Base-by-base conservation (phyloP, 2,329 filamentous ascomycete species). In the Phoma sp. region DNA sequence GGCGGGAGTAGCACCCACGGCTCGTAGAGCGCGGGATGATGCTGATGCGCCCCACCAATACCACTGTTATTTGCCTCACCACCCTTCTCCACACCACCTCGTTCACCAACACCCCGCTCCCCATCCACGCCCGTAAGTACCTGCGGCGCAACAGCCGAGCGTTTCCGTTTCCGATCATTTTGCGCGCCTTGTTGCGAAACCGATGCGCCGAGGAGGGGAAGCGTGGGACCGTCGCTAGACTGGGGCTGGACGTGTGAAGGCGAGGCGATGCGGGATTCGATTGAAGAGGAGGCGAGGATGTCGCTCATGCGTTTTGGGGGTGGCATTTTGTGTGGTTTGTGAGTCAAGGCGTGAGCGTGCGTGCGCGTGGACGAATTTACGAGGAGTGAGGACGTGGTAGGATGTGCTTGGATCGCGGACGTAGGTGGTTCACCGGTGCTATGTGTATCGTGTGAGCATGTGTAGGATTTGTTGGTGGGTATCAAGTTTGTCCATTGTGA, bases 171-270 rank as follows among this genome's bases (percentile, higher is more conserved):
- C 39, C 57, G 58, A 8, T 32, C 19, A 1, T n/a, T 37, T 22
- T 0, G 15, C 4, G 37, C 29, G 8, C 12, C 4, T 25, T 39
- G 9, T n/a, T n/a, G n/a, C n/a, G 8, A 21, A 38, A 19, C 43
- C 19, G 39, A 40, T 9, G 44, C 36, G 24, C 13, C 17, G 3
- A 15, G n/a, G 13, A 66, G 44, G 4, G 64, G 61, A 1, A 69
- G 49, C 9, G 64, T 65, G 33, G 66, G 63, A 6, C 60, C 63
- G 13, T 67, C 64, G 56, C 64, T 69, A 5, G 64, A 64, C 53
- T 52, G 9, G 49, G 58, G 24, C 48, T 54, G 10, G 54, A 48
- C 2, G 52, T 54, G 27, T 56, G 9, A 6, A 37, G 50, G 10
- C 33, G 53, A 36, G 45, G 45, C 12, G 40, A 51, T 21, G 41